These are phyloP conservation scores for Rhinocladiella similis DNA, from an alignment of 2,329 filamentous ascomycete species.

Conservation along the genomic window DNA sequence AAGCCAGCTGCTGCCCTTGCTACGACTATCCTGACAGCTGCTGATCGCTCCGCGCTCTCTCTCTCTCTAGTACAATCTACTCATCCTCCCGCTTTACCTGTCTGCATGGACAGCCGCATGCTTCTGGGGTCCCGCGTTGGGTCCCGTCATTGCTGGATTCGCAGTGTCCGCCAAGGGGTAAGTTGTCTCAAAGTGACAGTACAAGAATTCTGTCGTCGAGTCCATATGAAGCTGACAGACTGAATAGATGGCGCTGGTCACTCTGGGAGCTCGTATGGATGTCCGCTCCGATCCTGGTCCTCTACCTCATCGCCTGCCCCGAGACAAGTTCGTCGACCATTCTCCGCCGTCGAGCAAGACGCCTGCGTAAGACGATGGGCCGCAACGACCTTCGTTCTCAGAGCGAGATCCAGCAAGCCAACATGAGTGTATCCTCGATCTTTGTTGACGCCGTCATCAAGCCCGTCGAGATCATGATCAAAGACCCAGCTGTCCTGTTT, in stretches of 20 bases:
- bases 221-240: conserved; percentile 39
- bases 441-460: conserved; percentile 58
- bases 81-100: conserved; percentile 58
- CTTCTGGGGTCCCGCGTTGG: conserved; percentile 54
- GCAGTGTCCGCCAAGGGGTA: conserved; percentile 52
- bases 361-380: conserved; percentile 61
- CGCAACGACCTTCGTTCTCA: conserved; percentile 58
- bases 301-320: conserved; percentile 63
- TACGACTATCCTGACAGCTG: too few relatives aligned
- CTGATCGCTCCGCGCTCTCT: too few relatives aligned
- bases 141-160: conserved; percentile 62
- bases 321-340: conserved; percentile 63
- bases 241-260: conserved; percentile 61
- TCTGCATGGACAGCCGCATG: conserved; percentile 56
- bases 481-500: conserved; percentile 63
- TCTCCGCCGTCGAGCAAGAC: conserved; percentile 59
- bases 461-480: conserved; percentile 59
- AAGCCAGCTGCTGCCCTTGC: neutral
- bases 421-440: conserved; percentile 48
- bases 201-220: too few relatives aligned
- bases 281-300: conserved; percentile 56
- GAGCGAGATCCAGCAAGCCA: conserved; percentile 62
- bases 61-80: conserved; percentile 47
- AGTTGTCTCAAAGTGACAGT: neutral
- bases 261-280: conserved; percentile 62